A percentile compares a stretch with the other conserved stretches of the same genome.
phyloP scores from a whole-genome alignment of 2,329 filamentous ascomycete species.

The Fusarium clavum region DNA sequence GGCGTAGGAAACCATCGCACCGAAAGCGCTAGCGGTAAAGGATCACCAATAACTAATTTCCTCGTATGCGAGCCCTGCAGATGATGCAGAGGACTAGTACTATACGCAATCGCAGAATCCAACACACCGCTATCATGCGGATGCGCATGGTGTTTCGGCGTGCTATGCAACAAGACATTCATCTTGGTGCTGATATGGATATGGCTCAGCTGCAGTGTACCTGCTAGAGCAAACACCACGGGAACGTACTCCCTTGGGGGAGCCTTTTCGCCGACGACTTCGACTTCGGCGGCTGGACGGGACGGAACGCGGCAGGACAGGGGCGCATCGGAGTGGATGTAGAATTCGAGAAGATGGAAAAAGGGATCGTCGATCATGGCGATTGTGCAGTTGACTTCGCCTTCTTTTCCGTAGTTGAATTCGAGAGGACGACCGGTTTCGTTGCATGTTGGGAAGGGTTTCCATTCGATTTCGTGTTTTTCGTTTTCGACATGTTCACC shows the following conservation, averaged over 20 bases:
- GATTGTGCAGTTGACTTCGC: conserved; percentile 86
- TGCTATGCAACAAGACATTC: conserved; percentile 85
- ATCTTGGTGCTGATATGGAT: conserved; percentile 90
- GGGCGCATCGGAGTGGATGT: conserved; percentile 96
- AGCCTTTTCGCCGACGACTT: conserved; percentile 64
- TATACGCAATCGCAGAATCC: conserved; percentile 89
- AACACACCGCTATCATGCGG: conserved; percentile 80
- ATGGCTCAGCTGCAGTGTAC: conserved; percentile 88
- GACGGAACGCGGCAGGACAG: conserved; percentile 90
- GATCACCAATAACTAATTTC: conserved; percentile 88
- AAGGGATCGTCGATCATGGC: conserved; percentile 80
- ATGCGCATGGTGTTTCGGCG: conserved; percentile 70
- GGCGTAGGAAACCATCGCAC: conserved; percentile 89
- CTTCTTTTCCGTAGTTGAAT: conserved; percentile 85
- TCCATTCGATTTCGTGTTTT: conserved; percentile 87
- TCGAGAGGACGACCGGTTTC: conserved; percentile 87
- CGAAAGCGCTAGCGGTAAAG: conserved; percentile 80
- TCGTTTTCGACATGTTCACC: conserved; percentile 89
- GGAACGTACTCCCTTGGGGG: conserved; percentile 76
- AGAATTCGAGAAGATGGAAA: conserved; percentile 94
- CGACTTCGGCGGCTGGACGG: conserved; percentile 70
- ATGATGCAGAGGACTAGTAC: conserved; percentile 76
- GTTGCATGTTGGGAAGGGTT: conserved; percentile 90
- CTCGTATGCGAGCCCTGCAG: conserved; percentile 63
- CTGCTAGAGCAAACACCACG: conserved; percentile 87